Evolutionary conservation across 2,329 filamentous ascomycete species (phyloP).

Genomic region (Trichoderma afroharzianum): DNA sequence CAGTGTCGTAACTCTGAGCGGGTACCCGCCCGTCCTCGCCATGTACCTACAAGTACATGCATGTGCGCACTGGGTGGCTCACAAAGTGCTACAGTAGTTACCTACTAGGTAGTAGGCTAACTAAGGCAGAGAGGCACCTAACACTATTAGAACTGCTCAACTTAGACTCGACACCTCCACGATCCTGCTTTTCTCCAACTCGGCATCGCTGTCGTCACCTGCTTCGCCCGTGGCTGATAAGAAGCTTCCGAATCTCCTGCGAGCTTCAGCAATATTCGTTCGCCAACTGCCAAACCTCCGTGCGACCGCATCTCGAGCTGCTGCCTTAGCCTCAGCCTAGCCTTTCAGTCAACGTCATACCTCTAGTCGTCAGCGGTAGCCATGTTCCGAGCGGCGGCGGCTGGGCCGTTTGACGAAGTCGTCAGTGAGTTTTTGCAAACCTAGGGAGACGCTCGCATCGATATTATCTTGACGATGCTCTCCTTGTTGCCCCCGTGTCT

Average conservation of each 20-base stretch:
- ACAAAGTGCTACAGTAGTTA: background rate
- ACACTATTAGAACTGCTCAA: background rate
- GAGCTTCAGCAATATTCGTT: background rate
- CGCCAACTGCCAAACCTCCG: background rate
- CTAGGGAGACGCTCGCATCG: background rate
- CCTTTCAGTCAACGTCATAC: constrained; percentile 18
- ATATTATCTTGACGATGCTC: background rate
- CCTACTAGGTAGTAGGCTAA: too few relatives aligned
- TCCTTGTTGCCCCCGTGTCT: background rate
- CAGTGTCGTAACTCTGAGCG: background rate
- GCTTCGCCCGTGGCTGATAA: background rate
- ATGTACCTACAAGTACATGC: background rate
- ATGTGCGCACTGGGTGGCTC: background rate
- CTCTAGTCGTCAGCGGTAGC: constrained; percentile 31
- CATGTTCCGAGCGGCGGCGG: constrained; percentile 58
- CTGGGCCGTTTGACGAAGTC: constrained; percentile 56
- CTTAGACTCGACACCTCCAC: background rate
- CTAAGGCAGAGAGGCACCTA: background rate
- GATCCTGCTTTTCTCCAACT: background rate
- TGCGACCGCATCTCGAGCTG: background rate
- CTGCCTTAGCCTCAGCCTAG: background rate
- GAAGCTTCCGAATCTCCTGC: background rate
- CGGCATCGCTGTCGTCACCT: background rate
- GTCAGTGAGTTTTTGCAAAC: constrained; percentile 47
- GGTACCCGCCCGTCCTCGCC: background rate